These are phyloP conservation scores for Colletotrichum chlorophyti DNA, from an alignment of 2,329 filamentous ascomycete species.

Conservation along the genomic window DNA sequence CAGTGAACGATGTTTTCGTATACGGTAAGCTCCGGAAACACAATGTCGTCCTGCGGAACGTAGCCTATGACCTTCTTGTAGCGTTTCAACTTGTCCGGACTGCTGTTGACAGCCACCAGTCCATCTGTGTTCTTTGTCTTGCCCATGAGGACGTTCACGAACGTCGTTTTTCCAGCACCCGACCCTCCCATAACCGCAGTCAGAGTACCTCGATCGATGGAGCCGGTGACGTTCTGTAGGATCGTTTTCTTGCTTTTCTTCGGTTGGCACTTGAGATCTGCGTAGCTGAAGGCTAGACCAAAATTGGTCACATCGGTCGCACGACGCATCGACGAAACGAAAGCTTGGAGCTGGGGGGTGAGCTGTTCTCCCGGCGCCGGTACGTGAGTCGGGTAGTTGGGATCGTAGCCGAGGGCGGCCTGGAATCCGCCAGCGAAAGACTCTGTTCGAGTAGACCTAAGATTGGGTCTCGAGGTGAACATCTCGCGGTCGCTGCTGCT, in stretches of 20 bases:
- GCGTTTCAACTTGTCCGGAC: slow-evolving; percentile 51
- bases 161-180: slow-evolving; percentile 66
- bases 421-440: slow-evolving; percentile 39
- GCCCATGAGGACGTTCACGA: slow-evolving; percentile 68
- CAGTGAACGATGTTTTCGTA: slow-evolving; percentile 68
- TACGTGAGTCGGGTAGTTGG: slow-evolving; percentile 31
- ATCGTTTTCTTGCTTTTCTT: slow-evolving; percentile 52
- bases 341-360: slow-evolving; percentile 50
- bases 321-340: slow-evolving; percentile 59
- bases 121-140: slow-evolving; percentile 59
- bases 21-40: slow-evolving; percentile 65
- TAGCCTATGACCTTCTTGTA: slow-evolving; percentile 69
- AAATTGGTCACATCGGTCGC: slow-evolving; percentile 58
- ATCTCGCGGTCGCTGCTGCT: slow-evolving; percentile 42
- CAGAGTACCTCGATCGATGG: slow-evolving; percentile 60
- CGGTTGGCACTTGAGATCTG: slow-evolving; percentile 55
- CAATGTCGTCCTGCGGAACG: slow-evolving; percentile 67
- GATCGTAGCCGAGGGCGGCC: slow-evolving; percentile 41
- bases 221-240: slow-evolving; percentile 59
- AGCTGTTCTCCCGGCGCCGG: slow-evolving; percentile 35
- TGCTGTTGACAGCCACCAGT: slow-evolving; percentile 59
- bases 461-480: slow-evolving; percentile 40
- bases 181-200: slow-evolving; percentile 66
- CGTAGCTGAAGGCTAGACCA: slow-evolving; percentile 60
- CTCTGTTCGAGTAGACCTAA: slow-evolving; percentile 33